Evolutionary conservation across 1,139 yeast species (phyloP), one percentile per base, ranked within the genome.

Genomic region (Saccharomycopsis phalli): DNA sequence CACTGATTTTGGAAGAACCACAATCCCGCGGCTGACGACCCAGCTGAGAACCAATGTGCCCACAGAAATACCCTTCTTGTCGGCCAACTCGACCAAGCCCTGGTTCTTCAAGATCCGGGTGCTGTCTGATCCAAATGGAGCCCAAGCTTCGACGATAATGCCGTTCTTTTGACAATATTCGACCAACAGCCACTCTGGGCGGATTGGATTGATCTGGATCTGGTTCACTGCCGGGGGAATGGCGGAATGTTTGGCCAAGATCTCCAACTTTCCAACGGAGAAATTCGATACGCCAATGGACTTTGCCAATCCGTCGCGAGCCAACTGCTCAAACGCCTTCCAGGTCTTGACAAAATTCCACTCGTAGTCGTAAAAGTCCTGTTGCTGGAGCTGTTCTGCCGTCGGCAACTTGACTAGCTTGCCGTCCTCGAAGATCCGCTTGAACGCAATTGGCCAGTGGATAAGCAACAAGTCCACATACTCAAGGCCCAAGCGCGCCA

Each of bases 211-310:
- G 42, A 74, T 57, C 60, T 81, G 91, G 44, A 81, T 69, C 61
- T 82, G 94, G 59, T 79, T 76, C 40, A 65, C 76, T 26, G 76
- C 87, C 20, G 94, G 95, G 13, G 64, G 65, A 26, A 78, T 59
- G 40, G 61, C 72, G 33, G 65, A 65, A 29, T 65, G 70, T 37
- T 62, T 61, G 47, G 78, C 62, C 42, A 83, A 63, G 23, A 61
- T 65, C 50, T 74, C 62, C 44, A 82, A 57, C 49, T 71, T 65
- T 29, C 63, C 62, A 29, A 69, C 59, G 16, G 84, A 74, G 60
- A 74, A 78, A 65, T 84, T 84, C 40, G 88, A 80, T 35, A 84
- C 83, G 54, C 94, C 95, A 53, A 84, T 69, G 28, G 88, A 71
- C 57, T 68, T 76, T 36, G 72, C 65, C 60, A 78, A 76, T 36